Evolutionary conservation across 2,329 filamentous ascomycete genomes (phyloP), one percentile per base, ranked within the genome.

Genomic region (Ascochyta viciae-villosae): DNA sequence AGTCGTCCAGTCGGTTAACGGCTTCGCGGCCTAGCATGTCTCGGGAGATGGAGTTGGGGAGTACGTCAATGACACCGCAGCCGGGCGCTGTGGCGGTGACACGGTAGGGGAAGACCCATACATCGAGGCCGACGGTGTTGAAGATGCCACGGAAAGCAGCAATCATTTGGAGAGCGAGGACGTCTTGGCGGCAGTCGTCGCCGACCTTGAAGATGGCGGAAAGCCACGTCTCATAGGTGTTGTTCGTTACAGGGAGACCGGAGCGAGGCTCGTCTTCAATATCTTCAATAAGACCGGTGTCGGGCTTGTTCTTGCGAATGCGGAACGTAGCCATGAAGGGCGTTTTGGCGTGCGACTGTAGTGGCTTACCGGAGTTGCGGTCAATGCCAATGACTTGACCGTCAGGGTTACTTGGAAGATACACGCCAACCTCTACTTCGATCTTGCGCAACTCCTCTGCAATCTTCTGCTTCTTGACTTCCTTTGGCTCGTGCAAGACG

Each of bases 201-300:
- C 95, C 95, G 44, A 99, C 96, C 76, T 99, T 99, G 87, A 99
- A 99, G 71, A 99, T 99, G 53, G 94, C 95, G 2, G 92, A 96
- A 76, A 99, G 95, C 96, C 95, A 98, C n/a, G 94, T 89, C 75
- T 99, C 96, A 64, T 96, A 87, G 0, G 87, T 91, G 67, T 84
- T 86, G 33, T 61, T 49, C 67, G 72, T 61, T 65, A 69, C 66
- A 53, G 62, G 62, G 41, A 62, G 68, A 56, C 63, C 72, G 52
- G 61, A 72, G 22, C 74, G 53, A 42, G 73, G 63, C 40, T 74
- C 62, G 2, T 78, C 62, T 23, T 67, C 62, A 10, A 56, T 58
- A 79, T 76, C 26, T 46, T 70, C 68, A 8, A 54, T 58, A 15
- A 64, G 38, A 4, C 54, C 58, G 3, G 55, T 52, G 78, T 80